Conservation (phyloP, 139 green algal species). For the Chlorella sp. region DNA sequence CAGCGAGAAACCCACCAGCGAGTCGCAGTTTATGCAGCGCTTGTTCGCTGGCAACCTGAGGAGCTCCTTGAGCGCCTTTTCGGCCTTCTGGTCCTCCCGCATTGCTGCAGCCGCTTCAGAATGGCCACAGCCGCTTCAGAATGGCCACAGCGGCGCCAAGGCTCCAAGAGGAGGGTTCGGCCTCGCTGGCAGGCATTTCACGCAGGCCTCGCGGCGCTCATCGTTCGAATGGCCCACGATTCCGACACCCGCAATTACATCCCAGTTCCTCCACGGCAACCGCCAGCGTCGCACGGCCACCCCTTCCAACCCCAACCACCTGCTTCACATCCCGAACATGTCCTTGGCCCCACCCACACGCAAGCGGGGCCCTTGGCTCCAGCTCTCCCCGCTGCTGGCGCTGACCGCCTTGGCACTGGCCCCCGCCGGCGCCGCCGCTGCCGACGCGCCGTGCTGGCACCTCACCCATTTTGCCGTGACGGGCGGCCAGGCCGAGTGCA, state of each 20-base stretch:
- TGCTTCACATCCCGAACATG: neutral
- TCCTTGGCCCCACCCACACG: no score
- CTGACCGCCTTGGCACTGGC: neutral
- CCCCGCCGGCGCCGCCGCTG: neutral
- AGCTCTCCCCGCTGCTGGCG: neutral
- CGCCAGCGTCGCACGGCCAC: neutral
- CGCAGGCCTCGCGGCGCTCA: no score
- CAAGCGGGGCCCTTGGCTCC: neutral
- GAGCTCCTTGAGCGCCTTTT: constrained; percentile 50
- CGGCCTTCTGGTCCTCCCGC: constrained; percentile 45
- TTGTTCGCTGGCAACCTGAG: constrained; percentile 53
- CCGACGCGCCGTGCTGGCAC: neutral
- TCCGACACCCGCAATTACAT: neutral
- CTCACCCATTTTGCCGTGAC: neutral
- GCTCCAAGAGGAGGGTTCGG: neutral
- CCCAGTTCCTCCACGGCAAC: neutral
- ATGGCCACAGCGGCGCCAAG: no score
- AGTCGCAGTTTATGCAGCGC: constrained; percentile 68
- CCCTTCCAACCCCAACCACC: neutral
- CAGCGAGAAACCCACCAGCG: constrained; percentile 31
- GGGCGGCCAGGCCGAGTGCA: neutral
- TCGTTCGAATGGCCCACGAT: neutral
- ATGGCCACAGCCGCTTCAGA: neutral
- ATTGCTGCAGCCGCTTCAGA: neutral
- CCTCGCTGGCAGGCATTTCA: neutral